Conservation (phyloP, 148 eudicot genomes). For the Fagopyrum homotropicum region DNA sequence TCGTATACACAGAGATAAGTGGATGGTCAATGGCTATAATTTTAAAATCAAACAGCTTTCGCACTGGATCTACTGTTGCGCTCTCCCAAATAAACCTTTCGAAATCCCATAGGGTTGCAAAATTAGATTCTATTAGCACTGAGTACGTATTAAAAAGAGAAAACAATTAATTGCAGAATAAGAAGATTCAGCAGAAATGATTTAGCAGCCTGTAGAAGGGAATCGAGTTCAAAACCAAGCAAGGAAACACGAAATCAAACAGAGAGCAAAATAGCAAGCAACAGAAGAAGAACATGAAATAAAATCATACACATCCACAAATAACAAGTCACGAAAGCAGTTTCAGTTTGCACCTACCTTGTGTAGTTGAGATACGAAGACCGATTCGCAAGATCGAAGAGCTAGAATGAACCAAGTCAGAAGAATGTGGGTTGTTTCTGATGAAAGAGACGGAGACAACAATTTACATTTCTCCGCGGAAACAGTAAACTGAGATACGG, state of each 20-base stretch:
- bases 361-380: background rate
- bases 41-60: background rate
- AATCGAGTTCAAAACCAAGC: background rate
- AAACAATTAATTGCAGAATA: background rate
- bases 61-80: background rate
- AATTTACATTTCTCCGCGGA: constrained; percentile 4
- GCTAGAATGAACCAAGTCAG: background rate
- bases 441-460: constrained; percentile 9
- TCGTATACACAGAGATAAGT: background rate
- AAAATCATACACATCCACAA: background rate
- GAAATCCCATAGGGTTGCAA: background rate
- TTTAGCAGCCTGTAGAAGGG: background rate
- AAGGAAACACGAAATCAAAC: background rate
- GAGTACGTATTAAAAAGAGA: background rate
- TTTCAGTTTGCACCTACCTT: background rate
- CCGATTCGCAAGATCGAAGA: background rate
- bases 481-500: background rate
- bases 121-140: background rate
- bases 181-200: background rate
- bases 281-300: background rate
- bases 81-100: background rate
- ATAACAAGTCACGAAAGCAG: background rate
- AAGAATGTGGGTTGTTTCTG: constrained; percentile 3
- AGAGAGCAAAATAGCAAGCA: background rate
- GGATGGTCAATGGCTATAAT: background rate